These are phyloP conservation scores for Murraya paniculata DNA, from an alignment of 345 rosid genomes.

Conservation along the genomic window DNA sequence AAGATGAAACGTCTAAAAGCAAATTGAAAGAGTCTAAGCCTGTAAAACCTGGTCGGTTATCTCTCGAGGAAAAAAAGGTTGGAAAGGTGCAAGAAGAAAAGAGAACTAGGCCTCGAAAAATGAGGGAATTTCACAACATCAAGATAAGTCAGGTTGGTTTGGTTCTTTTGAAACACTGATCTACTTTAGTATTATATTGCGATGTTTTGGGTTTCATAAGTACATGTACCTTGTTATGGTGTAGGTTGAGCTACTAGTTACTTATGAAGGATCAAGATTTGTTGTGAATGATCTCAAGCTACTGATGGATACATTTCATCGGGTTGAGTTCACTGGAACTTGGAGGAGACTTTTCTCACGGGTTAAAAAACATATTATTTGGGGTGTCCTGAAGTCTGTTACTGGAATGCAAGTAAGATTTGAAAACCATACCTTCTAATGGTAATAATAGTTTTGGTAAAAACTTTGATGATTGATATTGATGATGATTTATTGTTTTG, in stretches of 20 bases:
- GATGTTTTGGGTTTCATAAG: constrained; percentile 1
- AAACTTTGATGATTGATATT: constrained; percentile 4
- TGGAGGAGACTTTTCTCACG: constrained; percentile 99
- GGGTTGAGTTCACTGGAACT: constrained; percentile 81
- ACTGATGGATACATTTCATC: constrained; percentile 94
- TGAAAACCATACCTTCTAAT: neutral
- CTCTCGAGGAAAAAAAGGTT: constrained; percentile 88
- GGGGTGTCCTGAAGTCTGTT: constrained; percentile 97
- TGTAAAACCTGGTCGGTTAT: constrained; percentile 69
- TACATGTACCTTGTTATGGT: constrained; percentile 9
- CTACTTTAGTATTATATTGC: neutral
- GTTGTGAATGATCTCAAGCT: constrained; percentile 94
- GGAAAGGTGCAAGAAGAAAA: constrained; percentile 80
- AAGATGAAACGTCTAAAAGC: constrained; percentile 62
- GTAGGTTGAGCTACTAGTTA: constrained; percentile 87
- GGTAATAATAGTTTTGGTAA: neutral
- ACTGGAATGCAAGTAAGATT: constrained; percentile 93
- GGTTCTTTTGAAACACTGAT: constrained; percentile 1
- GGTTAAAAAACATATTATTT: constrained; percentile 94
- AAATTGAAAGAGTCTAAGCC: constrained; percentile 67
- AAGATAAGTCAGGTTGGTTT: constrained; percentile 88
- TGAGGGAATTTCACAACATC: constrained; percentile 90
- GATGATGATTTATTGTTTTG: neutral
- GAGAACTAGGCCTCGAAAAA: constrained; percentile 79
- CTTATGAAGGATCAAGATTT: constrained; percentile 91